phyloP scores from a whole-genome alignment of 2,329 filamentous ascomycete species.

The Aureobasidium sp. region DNA sequence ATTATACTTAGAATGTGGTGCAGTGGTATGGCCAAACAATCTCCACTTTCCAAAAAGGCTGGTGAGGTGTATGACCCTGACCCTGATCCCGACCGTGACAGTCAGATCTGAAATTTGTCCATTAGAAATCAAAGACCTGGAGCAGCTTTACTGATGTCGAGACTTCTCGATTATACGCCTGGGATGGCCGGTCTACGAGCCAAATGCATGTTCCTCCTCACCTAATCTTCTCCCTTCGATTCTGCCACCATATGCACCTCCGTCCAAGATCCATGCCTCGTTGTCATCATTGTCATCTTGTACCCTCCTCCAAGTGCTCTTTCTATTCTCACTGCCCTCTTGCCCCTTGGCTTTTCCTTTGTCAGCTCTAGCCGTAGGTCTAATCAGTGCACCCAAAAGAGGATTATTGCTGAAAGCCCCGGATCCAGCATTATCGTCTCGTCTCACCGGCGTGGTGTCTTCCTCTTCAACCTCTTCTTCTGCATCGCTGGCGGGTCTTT shows the following conservation, averaged over 20 bases:
- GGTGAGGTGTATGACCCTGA: neutral
- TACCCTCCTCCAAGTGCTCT: conserved; percentile 43
- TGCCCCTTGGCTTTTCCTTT: conserved; percentile 47
- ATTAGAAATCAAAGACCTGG: too few relatives aligned
- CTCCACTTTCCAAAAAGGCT: neutral
- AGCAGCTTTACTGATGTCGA: too few relatives aligned
- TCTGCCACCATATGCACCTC: conserved; percentile 40
- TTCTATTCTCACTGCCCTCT: conserved; percentile 22
- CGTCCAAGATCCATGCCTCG: conserved; percentile 48
- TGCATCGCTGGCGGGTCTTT: conserved; percentile 49
- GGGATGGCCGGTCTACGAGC: neutral
- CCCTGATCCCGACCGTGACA: neutral
- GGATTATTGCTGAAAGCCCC: conserved; percentile 64
- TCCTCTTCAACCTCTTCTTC: conserved; percentile 44
- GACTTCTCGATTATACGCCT: too few relatives aligned
- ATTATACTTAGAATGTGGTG: too few relatives aligned
- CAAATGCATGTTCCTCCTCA: conserved; percentile 25
- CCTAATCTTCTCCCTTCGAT: conserved; percentile 23
- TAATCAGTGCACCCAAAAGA: conserved; percentile 57
- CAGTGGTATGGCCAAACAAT: too few relatives aligned
- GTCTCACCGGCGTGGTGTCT: conserved; percentile 27
- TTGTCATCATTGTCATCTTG: conserved; percentile 49
- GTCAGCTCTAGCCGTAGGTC: conserved; percentile 49
- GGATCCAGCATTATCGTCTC: conserved; percentile 20
- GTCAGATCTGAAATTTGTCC: too few relatives aligned